Evolutionary conservation across 1,139 yeast species (phyloP).

Genomic region (Spathaspora sp.): DNA sequence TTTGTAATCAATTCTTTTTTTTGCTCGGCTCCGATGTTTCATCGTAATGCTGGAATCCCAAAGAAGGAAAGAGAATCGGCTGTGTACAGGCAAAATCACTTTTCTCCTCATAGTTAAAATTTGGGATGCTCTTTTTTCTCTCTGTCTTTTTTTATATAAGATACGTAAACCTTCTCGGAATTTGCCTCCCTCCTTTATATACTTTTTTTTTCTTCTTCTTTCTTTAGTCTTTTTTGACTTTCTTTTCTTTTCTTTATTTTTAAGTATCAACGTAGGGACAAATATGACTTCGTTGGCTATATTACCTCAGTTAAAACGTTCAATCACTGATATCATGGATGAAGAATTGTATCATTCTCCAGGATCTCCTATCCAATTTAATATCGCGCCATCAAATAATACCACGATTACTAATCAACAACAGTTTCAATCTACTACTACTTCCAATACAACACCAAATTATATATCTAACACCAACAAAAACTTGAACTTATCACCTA

Average conservation of each 20-base stretch:
- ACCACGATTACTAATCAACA: conserved; percentile 6
- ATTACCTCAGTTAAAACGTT: conserved; percentile 49
- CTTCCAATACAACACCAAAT: neutral
- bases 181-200: neutral
- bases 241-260: neutral
- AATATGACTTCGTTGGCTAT: conserved; percentile 48
- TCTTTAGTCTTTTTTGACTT: neutral
- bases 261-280: too few relatives aligned
- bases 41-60: neutral
- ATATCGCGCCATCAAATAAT: conserved; percentile 2
- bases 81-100: neutral
- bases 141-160: too few relatives aligned
- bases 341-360: conserved; percentile 62
- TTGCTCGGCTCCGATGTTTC: neutral
- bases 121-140: neutral
- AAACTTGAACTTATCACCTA: conserved; percentile 20
- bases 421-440: too few relatives aligned
- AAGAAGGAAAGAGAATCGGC: neutral
- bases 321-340: conserved; percentile 60
- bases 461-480: conserved; percentile 11
- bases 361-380: conserved; percentile 18
- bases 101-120: neutral
- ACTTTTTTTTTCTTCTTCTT: conserved; percentile 2
- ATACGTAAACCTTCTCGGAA: neutral
- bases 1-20: neutral